Percentiles rank a stretch among this genome's conserved stretches.
Evolutionary conservation across 805 yeast species (phyloP).

Genomic region (Kluyveromyces starmeri): DNA sequence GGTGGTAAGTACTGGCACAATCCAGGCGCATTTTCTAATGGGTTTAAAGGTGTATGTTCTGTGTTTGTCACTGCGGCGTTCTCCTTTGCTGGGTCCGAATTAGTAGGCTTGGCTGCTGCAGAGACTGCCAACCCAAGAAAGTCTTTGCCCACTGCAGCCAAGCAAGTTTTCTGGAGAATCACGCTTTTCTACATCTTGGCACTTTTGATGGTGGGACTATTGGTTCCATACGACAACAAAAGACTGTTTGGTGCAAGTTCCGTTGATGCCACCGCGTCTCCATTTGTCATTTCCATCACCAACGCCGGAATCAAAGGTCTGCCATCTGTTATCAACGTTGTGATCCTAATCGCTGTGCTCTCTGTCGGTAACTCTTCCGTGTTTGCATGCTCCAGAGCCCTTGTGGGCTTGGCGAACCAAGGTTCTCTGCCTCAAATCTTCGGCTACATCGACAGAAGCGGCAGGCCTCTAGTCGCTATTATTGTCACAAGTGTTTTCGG

Average conservation of each 20-base stretch:
- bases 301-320: constrained; percentile 56
- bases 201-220: constrained; percentile 36
- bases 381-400: constrained; percentile 58
- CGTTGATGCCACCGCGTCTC: constrained; percentile 60
- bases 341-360: constrained; percentile 54
- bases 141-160: constrained; percentile 42
- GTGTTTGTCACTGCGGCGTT: constrained; percentile 49
- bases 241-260: constrained; percentile 38
- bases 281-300: constrained; percentile 65
- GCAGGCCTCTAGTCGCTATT: constrained; percentile 58
- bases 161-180: constrained; percentile 50
- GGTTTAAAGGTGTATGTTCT: constrained; percentile 43
- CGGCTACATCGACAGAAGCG: constrained; percentile 54
- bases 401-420: constrained; percentile 53
- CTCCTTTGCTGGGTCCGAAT: constrained; percentile 46
- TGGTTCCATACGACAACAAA: constrained; percentile 47
- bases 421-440: constrained; percentile 53
- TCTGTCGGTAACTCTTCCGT: constrained; percentile 72
- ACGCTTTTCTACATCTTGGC: constrained; percentile 38
- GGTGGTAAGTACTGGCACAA: constrained; percentile 39
- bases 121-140: constrained; percentile 41
- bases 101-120: constrained; percentile 43
- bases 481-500: constrained; percentile 45
- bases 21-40: constrained; percentile 58
- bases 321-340: constrained; percentile 60